Evolutionary conservation across 441 rosid genomes (phyloP), one percentile per base, ranked within the genome.

Genomic region (Adansonia rubrostipa): DNA sequence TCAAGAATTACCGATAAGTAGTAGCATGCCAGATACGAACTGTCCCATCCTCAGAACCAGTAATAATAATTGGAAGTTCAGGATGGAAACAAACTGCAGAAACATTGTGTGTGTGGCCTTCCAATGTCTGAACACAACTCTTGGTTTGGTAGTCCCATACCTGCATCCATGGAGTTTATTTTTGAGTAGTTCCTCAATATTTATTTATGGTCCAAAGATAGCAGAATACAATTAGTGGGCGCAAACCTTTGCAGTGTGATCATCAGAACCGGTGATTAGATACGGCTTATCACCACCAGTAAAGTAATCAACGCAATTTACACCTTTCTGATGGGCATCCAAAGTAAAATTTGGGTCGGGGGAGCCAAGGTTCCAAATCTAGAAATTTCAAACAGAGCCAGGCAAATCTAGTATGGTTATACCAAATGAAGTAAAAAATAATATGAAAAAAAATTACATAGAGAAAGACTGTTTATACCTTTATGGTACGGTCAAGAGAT

Each of bases 341-440:
- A 96, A 77, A 5, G 97, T 93, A 83, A 93, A 94, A 85, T 93
- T 96, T 74, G 99, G 97, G 78, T 90, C 93, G 14, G 97, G 93
- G 65, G 99, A 96, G 76, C 97, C 98, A 83, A 96, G 91, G 85
- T 93, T 93, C 99, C 99, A 96, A 69, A 94, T 92, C 98, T 96
- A 86, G 71, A 61, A 22, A 81, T 60, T 50, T 51, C 70, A 48
- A 33, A 58, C 64, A 83, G 51, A 73, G 66, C 69, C 54, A 45
- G 48, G 70, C 13, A 65, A 48, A 15, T 77, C 71, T 66, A 82
- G 68, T 51, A 71, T 62, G 45, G 51, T 20, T 58, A 72, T 1
- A 53, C 42, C 68, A 74, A 68, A 77, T 61, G 64, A 78, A 76
- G 64, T 36, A 76, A 56, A 17, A 67, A 36, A 28, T 75, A 70